Evolutionary conservation across 2,329 filamentous ascomycete genomes (phyloP).

Genomic region (Monilinia polystroma): DNA sequence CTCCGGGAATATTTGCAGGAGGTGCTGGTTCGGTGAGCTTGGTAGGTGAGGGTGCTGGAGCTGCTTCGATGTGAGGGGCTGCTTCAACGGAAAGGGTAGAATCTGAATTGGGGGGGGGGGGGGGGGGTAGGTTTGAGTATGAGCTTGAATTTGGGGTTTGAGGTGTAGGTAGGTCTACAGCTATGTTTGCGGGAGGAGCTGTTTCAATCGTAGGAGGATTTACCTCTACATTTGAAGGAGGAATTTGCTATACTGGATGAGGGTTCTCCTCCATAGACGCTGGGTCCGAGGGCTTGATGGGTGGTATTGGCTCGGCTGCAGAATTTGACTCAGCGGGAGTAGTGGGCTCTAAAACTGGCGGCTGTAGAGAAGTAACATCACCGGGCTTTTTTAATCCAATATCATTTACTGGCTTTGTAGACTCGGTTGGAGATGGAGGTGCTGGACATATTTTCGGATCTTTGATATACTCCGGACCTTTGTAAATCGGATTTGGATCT

Average conservation of each 20-base stretch:
- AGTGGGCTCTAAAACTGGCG: neutral
- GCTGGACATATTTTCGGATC: constrained; percentile 5
- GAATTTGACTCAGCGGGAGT: neutral
- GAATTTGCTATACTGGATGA: neutral
- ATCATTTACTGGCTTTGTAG: constrained; percentile 2
- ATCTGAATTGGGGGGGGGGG: neutral
- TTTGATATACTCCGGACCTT: constrained; percentile 7
- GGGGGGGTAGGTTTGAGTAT: neutral
- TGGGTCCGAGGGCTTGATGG: neutral
- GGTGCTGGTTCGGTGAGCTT: neutral
- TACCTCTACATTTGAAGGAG: neutral
- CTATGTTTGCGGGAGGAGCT: neutral
- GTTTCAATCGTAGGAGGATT: neutral
- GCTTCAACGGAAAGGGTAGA: neutral
- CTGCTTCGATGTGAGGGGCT: neutral
- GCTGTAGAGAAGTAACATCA: neutral
- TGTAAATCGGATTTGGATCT: constrained; percentile 22
- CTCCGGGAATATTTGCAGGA: neutral
- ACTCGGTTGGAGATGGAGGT: neutral
- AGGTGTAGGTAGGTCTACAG: neutral
- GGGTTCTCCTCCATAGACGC: neutral
- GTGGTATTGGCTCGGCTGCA: neutral
- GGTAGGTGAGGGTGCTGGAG: neutral
- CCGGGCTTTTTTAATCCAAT: constrained; percentile 6
- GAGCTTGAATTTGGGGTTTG: neutral